Percentiles rank a stretch among this genome's conserved stretches.
Conservation (phyloP, 2,329 filamentous ascomycete species). For the Fusarium graminum region DNA sequence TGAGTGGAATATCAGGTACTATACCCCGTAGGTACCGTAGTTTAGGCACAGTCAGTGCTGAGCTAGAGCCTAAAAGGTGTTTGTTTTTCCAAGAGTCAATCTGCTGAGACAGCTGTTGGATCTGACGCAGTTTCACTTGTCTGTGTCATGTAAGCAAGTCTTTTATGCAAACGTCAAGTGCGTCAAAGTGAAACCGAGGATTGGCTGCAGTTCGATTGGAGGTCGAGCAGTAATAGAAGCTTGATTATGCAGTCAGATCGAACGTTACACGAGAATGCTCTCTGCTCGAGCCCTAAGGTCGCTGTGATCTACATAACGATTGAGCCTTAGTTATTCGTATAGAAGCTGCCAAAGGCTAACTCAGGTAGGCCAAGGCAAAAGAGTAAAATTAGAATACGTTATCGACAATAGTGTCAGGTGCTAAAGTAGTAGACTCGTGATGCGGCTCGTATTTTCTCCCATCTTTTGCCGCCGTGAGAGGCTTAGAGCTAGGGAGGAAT, state of each 20-base stretch:
- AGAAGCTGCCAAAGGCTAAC: conserved; percentile 29
- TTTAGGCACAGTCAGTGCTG: neutral
- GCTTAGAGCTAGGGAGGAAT: neutral
- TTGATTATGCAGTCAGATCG: conserved; percentile 22
- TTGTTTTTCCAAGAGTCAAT: neutral
- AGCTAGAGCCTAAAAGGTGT: neutral
- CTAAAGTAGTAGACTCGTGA: conserved; percentile 29
- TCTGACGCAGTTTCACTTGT: conserved; percentile 16
- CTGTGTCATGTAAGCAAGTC: neutral
- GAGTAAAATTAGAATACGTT: conserved; percentile 43
- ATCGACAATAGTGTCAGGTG: conserved; percentile 11
- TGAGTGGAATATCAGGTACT: neutral
- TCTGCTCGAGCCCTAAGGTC: too few species aligned
- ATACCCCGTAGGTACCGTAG: too few species aligned
- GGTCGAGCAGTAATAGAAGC: neutral
- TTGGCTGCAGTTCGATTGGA: neutral
- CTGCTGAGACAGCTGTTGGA: neutral
- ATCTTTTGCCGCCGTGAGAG: conserved; percentile 2
- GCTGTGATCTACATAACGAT: neutral
- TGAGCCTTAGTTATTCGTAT: neutral
- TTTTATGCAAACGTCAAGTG: conserved; percentile 26
- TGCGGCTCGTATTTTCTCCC: conserved; percentile 28
- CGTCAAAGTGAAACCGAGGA: conserved; percentile 37
- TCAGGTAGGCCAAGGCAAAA: conserved; percentile 28
- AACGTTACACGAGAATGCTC: conserved; percentile 28